Evolutionary conservation across 805 yeast genomes (phyloP), one percentile per base, ranked within the genome.

Genomic region (Pichia exigua): DNA sequence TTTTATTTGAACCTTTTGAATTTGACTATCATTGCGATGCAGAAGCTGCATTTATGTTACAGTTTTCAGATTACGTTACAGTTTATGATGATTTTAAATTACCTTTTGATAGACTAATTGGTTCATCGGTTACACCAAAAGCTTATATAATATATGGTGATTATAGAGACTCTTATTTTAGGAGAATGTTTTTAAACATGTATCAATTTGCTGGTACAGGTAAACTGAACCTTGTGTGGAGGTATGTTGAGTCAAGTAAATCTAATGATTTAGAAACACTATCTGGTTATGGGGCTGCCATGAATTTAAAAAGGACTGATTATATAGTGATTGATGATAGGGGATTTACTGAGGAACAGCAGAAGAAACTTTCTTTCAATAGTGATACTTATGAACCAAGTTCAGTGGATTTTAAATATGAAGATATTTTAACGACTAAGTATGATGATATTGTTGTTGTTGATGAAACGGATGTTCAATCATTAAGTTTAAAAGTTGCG

Each of bases 1-100:
- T 57, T 10, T 45, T 64, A 51, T 73, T 73, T 56, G 80, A 83
- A 52, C 49, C 53, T 9, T 28, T 51, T 20, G 77, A 77, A 46
- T 71, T 73, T 26, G 53, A 59, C 42, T 64, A 74, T 2, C 84
- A 83, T 61, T 82, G 90, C 59, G 78, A 83, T 11, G 70, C 83
- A 3, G 87, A 80, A 50, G 95, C 85, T 52, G 76, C 89, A 1
- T 94, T 79, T 65, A 95, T 97, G 3, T 72, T 94, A 51, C 83
- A 85, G 63, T 78, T 88, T 0, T 71, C 71, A 26, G 68, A 70
- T n/a, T 59, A 63, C 7, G 45, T 52, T n/a, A 27, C 47, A 32
- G 15, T 44, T 15, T 42, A 49, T 15, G 46, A 46, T 10, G 61
- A 65, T 1, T 44, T 57, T 7, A 28, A 68, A 17, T 44, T 68